Base-by-base conservation (phyloP, 108 stramenopile genomes). In the Stephanodiscus minutulus region DNA sequence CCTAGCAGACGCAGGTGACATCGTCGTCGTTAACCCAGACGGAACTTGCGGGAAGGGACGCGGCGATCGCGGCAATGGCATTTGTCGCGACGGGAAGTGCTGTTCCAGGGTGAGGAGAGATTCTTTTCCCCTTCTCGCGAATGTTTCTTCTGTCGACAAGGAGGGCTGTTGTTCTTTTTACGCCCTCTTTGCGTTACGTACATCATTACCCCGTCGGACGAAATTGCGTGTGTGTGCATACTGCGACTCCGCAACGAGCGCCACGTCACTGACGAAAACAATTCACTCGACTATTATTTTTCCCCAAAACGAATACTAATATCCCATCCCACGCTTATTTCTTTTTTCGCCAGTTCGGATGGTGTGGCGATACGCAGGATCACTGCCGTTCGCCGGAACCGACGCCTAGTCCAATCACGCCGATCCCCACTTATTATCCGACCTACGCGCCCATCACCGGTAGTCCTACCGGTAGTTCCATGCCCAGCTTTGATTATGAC, bases 81-180 rank as follows among this genome's bases (percentile, higher is more conserved):
- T 59, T 39, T 69, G 68, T n/a, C 58, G 56, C 57, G 22, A 69
- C 20, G 68, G 68, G 57, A 69, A n/a, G n/a, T 69, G 68, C 27
- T 69, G 68, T 44, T 44, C 43, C 43, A 44, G 13, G 43, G 43
- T 44, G 52, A 53, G 52, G 22, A 25, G 24, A 53, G 7, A 52
- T 20, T 24, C 18, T 18, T 7, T 13, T 0, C 4, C 20, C n/a
- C 13, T 52, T 52, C 4, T 18, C 22, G 20, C 18, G 17, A 20
- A 36, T 7, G 3, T 36, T 6, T 36, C 11, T 39, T 39, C 10
- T 11, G 3, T 39, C 10, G 10, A 39, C 8, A 3, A 9, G 39
- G 39, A 39, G 39, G n/a, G n/a, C n/a, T n/a, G n/a, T n/a, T n/a
- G n/a, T n/a, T n/a, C 5, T 33, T 33, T 33, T 33, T 33, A 33